Conservation (phyloP, 768 basidiomycete species). For the Amanita fuliginea region DNA sequence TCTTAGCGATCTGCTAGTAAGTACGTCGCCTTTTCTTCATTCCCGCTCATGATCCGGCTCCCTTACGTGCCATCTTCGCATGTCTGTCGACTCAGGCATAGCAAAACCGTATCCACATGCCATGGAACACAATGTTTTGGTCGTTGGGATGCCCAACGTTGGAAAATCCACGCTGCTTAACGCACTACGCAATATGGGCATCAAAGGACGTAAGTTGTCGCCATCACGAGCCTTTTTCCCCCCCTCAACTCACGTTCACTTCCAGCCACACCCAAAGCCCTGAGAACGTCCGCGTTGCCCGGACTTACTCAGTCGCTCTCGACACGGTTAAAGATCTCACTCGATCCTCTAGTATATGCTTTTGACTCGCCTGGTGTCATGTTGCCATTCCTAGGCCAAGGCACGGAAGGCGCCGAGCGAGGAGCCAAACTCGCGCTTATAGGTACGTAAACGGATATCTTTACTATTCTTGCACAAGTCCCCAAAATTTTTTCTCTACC, state of each 20-base stretch:
- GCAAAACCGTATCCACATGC: conserved; percentile 59
- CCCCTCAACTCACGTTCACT: neutral
- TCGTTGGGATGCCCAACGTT: conserved; percentile 98
- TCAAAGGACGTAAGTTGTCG: conserved; percentile 63
- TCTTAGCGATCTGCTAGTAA: conserved; percentile 59
- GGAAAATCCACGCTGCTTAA: conserved; percentile 95
- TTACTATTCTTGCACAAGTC: neutral
- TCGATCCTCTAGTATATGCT: conserved; percentile 80
- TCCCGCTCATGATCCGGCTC: neutral
- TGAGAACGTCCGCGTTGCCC: conserved; percentile 81
- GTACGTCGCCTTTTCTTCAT: conserved; percentile 35
- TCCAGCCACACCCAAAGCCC: conserved; percentile 73
- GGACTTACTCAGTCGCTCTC: conserved; percentile 87
- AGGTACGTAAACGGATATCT: conserved; percentile 43
- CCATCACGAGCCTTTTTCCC: conserved; percentile 5
- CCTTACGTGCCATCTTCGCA: neutral
- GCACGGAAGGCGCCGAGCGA: conserved; percentile 77
- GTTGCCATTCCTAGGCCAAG: conserved; percentile 87
- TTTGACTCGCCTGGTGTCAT: conserved; percentile 96
- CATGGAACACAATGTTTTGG: conserved; percentile 77
- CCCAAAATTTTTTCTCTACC: neutral
- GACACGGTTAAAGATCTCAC: conserved; percentile 75
- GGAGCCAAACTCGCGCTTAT: conserved; percentile 91
- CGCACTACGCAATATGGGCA: conserved; percentile 77
- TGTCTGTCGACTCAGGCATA: conserved; percentile 40